Evolutionary conservation across 495 filamentous ascomycete genomes (phyloP), one percentile per base, ranked within the genome.

Genomic region (Lepraria neglecta): DNA sequence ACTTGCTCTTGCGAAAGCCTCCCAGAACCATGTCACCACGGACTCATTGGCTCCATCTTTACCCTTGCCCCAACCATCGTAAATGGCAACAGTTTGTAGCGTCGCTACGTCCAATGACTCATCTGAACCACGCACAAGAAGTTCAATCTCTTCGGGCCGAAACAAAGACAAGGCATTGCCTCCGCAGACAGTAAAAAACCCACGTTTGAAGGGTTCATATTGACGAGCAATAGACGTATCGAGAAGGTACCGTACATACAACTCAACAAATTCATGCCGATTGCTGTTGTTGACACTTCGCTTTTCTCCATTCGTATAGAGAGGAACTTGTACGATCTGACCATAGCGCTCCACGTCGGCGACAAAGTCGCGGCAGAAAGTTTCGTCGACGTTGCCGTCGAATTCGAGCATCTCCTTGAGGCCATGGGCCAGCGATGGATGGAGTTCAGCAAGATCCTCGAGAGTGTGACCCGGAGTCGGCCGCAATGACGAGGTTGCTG

Each of bases 191-290:
- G 88, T 95, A 74, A 88, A 97, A 72, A 97, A 97, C 4, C 92
- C 92, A 48, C 92, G 84, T 71, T 92, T 95, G 78, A 97, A 97
- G 12, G 92, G 92, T 72, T 96, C 92, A 60, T 92, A 97, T 68
- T 97, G 92, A 50, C 89, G 79, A 58, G 81, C 73, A 17, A 97
- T 88, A 1, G 87, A 80, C 24, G 82, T 85, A 69, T 96, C 91
- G 17, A 97, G 82, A 15, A 92, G 74, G 71, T 92, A 87, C 44
- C 84, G 82, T 5, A 96, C 83, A 67, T 96, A 96, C 10, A 89
- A 61, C 61, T 95, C 89, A 43, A 96, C 92, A 67, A 92, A 97
- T 64, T 96, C 92, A 50, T 83, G 81, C 35, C 91, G 81, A 62
- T 96, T 97, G 44, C 78, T 66, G 68, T 92, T 95, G 33, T 91